Evolutionary conservation across 768 basidiomycete species (phyloP), one percentile per base, ranked within the genome.

Genomic region (Pleurotus citrinopileatus): DNA sequence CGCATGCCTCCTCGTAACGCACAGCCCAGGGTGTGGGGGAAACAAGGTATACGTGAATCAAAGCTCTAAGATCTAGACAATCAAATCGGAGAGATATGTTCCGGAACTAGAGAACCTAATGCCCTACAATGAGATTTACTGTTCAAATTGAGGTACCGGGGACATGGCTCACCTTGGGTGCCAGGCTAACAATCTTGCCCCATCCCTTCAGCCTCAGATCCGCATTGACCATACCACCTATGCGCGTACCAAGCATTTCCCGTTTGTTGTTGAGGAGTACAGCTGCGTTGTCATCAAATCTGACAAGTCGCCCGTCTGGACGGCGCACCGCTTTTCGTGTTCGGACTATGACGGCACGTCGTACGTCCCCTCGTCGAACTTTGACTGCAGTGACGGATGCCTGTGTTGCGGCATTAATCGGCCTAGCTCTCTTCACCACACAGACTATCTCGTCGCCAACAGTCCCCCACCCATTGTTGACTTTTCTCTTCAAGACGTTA

Each of bases 361-460:
- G 85, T 38, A 98, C 91, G 67, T 98, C 96, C 19, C 96, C 96
- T 53, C 86, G 81, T 22, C 93, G 83, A 10, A 98, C 93, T 73
- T 97, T 98, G 60, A 94, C 81, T 2, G 90, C 89, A 23, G 86
- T 88, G 5, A 87, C 80, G 4, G 89, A 84, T 5, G 83, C 77
- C 42, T 85, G 79, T 0, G 82, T 72, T 6, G 84, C 79, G 3
- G 82, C 80, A 8, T 87, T 80, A 8, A 94, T 71, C 4, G 94
- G 93, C 12, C 94, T 83, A 3, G 96, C 95, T 53, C 86, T 83
- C 66, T 97, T 92, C 56, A 98, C 86, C 54, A 98, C 94, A 54
- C 93, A 94, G 60, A 96, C 94, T 57, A 97, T 93, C 69, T 96
- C 94, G 72, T 98, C 95, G 42, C 95, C 95, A 13, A 94, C 90